Percentiles rank a stretch among this genome's conserved stretches.
These are phyloP conservation scores for Lagerstroemia speciosa DNA, from an alignment of 345 rosid species.

Conservation along the genomic window DNA sequence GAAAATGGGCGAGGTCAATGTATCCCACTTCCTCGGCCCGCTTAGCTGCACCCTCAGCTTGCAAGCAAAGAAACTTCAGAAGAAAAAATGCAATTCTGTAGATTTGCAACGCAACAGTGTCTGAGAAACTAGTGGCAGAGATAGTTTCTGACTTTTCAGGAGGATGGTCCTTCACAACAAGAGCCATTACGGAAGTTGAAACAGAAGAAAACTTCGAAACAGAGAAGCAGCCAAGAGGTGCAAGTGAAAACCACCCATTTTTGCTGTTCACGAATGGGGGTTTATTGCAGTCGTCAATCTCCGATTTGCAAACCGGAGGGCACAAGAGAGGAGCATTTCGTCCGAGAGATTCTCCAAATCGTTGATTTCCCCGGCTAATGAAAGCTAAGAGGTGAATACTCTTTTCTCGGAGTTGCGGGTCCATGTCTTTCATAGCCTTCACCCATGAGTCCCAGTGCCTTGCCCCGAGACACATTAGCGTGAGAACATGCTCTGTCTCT, in stretches of 20 bases:
- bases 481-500: slow-evolving; percentile 79
- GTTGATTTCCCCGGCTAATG: slow-evolving; percentile 66
- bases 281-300: slow-evolving; percentile 50
- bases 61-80: slow-evolving; percentile 71
- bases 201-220: slow-evolving; percentile 32
- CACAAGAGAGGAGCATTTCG: slow-evolving; percentile 41
- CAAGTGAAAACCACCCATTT: slow-evolving; percentile 79
- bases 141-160: slow-evolving; percentile 24
- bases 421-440: slow-evolving; percentile 63
- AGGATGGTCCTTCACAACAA: slow-evolving; percentile 40
- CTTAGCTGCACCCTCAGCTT: slow-evolving; percentile 73
- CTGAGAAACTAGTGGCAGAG: slow-evolving; percentile 62
- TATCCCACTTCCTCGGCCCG: slow-evolving; percentile 83
- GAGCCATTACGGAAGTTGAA: slow-evolving; percentile 34
- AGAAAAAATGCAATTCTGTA: slow-evolving; percentile 67
- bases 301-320: slow-evolving; percentile 57
- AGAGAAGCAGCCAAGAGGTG: slow-evolving; percentile 49
- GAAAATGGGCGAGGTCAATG: slow-evolving; percentile 76
- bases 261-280: slow-evolving; percentile 51
- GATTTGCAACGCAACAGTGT: slow-evolving; percentile 68
- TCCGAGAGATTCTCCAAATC: slow-evolving; percentile 45
- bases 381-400: slow-evolving; percentile 79
- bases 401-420: slow-evolving; percentile 70
- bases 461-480: slow-evolving; percentile 67
- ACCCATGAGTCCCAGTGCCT: slow-evolving; percentile 64